A percentile compares a stretch with the other conserved stretches of the same genome.
These are phyloP conservation scores for Cytospora piceae DNA, from an alignment of 2,329 filamentous ascomycete genomes.

Conservation along the genomic window DNA sequence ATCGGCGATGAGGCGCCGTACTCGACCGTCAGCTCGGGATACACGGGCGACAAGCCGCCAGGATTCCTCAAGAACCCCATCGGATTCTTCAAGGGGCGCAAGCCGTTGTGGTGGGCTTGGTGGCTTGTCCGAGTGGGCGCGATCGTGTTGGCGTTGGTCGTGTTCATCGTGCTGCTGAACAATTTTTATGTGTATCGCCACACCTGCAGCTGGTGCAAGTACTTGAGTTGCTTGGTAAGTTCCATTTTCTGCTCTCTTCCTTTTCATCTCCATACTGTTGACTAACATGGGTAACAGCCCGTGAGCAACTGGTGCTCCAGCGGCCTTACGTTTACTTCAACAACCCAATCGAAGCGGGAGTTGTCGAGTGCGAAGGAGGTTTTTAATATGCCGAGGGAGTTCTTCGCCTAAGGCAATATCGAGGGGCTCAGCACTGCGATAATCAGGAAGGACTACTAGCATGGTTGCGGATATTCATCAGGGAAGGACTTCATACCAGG, in stretches of 20 bases:
- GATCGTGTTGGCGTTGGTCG: conserved; percentile 78
- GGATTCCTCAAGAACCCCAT: conserved; percentile 65
- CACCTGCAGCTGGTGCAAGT: conserved; percentile 91
- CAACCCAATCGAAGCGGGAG: conserved; percentile 34
- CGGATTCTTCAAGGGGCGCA: conserved; percentile 89
- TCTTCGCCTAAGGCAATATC: conserved; percentile 10
- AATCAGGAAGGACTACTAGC: too few relatives aligned
- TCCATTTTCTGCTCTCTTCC: conserved; percentile 4
- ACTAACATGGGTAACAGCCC: conserved; percentile 47
- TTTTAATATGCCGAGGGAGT: conserved; percentile 11
- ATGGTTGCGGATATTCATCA: neutral
- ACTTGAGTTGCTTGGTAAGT: conserved; percentile 89
- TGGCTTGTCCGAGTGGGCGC: conserved; percentile 83
- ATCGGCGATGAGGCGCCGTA: conserved; percentile 73
- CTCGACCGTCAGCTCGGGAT: conserved; percentile 63
- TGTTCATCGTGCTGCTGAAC: conserved; percentile 83
- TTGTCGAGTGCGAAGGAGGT: conserved; percentile 20
- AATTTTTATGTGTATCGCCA: conserved; percentile 86
- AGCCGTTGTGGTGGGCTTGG: conserved; percentile 96
- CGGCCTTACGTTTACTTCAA: conserved; percentile 35
- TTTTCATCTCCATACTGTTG: conserved; percentile 30
- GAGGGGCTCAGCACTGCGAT: neutral
- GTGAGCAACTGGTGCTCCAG: conserved; percentile 70
- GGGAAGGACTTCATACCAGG: neutral
- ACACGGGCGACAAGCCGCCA: conserved; percentile 50